Evolutionary conservation across 495 filamentous ascomycete species (phyloP).

Genomic region (Aeminium ludgeri): DNA sequence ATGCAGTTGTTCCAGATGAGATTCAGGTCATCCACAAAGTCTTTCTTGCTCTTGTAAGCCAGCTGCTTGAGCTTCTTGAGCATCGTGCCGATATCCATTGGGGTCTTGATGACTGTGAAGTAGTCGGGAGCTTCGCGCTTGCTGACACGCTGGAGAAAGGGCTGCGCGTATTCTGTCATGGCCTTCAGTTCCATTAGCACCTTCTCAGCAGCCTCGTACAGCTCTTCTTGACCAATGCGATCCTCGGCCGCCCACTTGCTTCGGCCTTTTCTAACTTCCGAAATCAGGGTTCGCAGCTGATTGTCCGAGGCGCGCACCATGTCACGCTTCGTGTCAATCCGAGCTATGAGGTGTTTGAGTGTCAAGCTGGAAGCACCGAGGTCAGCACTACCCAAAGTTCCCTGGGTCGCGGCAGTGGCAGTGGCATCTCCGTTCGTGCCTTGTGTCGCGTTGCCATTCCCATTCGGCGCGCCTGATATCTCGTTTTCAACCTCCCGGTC

Average conservation of each 20-base stretch:
- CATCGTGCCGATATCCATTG: slow-evolving; percentile 96
- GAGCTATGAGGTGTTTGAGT: slow-evolving; percentile 84
- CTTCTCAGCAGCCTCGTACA: slow-evolving; percentile 93
- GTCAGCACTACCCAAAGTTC: slow-evolving; percentile 81
- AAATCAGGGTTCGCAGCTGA: slow-evolving; percentile 80
- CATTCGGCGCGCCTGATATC: slow-evolving; percentile 46
- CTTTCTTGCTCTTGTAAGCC: slow-evolving; percentile 80
- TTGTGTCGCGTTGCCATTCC: not conserved
- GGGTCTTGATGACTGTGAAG: slow-evolving; percentile 82
- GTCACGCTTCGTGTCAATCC: slow-evolving; percentile 81
- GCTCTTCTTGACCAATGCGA: slow-evolving; percentile 88
- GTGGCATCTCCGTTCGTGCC: slow-evolving; percentile 29
- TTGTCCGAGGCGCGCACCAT: slow-evolving; percentile 80
- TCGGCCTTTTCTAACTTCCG: slow-evolving; percentile 88
- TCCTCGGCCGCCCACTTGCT: slow-evolving; percentile 99
- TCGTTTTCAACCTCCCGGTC: slow-evolving; percentile 93
- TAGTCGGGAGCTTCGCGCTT: slow-evolving; percentile 96
- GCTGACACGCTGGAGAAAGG: slow-evolving; percentile 82
- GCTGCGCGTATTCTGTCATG: slow-evolving; percentile 85
- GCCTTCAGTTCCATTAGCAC: slow-evolving; percentile 92
- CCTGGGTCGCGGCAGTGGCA: slow-evolving; percentile 36
- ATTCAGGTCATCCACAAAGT: slow-evolving; percentile 84
- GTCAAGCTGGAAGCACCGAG: slow-evolving; percentile 93
- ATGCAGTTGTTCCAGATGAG: slow-evolving; percentile 95
- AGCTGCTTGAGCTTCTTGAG: slow-evolving; percentile 88